Percentiles rank a stretch among this genome's conserved stretches.
Evolutionary conservation across 2,329 filamentous ascomycete genomes (phyloP).

Genomic region (Cladobotryum mycophilum): DNA sequence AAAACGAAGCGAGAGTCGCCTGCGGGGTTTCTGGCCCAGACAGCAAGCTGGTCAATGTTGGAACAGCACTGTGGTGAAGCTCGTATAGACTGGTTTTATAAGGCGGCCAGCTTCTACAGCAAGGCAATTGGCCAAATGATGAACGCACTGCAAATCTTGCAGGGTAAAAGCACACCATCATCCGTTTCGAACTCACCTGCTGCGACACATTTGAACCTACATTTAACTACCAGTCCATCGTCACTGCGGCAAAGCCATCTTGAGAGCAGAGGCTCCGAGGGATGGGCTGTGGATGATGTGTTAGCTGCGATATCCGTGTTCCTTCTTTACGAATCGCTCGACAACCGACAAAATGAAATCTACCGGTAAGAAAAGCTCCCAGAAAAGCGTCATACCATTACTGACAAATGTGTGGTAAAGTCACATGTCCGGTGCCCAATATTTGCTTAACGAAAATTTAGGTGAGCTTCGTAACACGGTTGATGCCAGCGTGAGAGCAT

Average conservation of each 20-base stretch:
- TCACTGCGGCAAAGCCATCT: conserved; percentile 4
- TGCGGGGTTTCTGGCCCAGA: neutral
- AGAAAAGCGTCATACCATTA: neutral
- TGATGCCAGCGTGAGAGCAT: conserved; percentile 6
- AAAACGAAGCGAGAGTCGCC: conserved; percentile 11
- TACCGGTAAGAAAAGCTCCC: conserved; percentile 6
- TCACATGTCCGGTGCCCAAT: conserved; percentile 15
- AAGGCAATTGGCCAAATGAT: conserved; percentile 17
- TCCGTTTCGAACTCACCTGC: neutral
- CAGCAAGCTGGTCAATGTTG: conserved; percentile 4
- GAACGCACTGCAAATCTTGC: conserved; percentile 11
- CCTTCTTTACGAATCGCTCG: conserved; percentile 15
- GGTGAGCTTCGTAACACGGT: neutral
- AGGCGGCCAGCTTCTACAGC: conserved; percentile 17
- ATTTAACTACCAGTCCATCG: neutral
- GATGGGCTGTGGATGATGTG: conserved; percentile 10
- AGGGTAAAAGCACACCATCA: conserved; percentile 1
- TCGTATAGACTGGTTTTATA: conserved; percentile 15
- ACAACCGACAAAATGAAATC: conserved; percentile 14
- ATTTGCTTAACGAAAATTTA: conserved; percentile 6
- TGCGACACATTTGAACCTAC: neutral
- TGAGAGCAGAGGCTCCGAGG: neutral
- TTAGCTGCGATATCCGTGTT: conserved; percentile 14
- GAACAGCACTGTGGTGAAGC: conserved; percentile 6
- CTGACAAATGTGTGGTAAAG: neutral